Percentiles rank a stretch among this genome's conserved stretches.
Evolutionary conservation across 2,329 filamentous ascomycete species (phyloP).

Genomic region (Seiridium unicorne): DNA sequence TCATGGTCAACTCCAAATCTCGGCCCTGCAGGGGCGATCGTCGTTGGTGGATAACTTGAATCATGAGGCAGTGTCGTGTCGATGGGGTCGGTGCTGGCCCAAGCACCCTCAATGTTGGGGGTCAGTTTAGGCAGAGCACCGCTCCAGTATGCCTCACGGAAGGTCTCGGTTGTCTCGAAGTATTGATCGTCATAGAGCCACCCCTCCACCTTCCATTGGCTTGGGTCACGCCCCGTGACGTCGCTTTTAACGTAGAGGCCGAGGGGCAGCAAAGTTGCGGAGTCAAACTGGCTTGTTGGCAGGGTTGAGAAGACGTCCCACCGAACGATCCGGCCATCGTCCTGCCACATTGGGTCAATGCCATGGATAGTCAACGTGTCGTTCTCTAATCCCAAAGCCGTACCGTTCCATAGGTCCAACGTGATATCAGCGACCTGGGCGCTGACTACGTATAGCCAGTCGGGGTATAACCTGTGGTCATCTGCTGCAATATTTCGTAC

Average conservation of each 20-base stretch:
- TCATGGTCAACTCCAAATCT: constrained; percentile 40
- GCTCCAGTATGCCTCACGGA: constrained; percentile 40
- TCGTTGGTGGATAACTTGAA: constrained; percentile 31
- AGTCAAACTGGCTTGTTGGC: constrained; percentile 37
- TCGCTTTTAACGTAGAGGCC: constrained; percentile 44
- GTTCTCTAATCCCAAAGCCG: constrained; percentile 34
- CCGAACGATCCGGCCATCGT: constrained; percentile 36
- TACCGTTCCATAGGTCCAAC: constrained; percentile 40
- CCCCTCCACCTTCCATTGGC: constrained; percentile 46
- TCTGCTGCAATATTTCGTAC: constrained; percentile 38
- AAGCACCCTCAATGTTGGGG: constrained; percentile 45
- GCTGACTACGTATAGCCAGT: constrained; percentile 34
- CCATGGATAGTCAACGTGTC: constrained; percentile 35
- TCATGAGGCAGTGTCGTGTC: constrained; percentile 32
- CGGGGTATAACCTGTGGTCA: constrained; percentile 21
- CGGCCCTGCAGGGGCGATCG: constrained; percentile 34
- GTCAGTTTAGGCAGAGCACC: constrained; percentile 44
- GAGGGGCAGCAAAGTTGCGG: constrained; percentile 41
- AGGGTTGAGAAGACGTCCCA: constrained; percentile 46
- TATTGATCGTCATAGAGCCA: constrained; percentile 57
- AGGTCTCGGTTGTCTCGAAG: constrained; percentile 48
- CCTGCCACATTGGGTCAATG: constrained; percentile 39
- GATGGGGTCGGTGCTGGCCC: constrained; percentile 39
- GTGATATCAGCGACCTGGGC: constrained; percentile 37
- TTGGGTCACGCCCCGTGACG: constrained; percentile 47